phyloP scores from a whole-genome alignment of 2,329 filamentous ascomycete genomes.

The Dactylonectria estremocensis region DNA sequence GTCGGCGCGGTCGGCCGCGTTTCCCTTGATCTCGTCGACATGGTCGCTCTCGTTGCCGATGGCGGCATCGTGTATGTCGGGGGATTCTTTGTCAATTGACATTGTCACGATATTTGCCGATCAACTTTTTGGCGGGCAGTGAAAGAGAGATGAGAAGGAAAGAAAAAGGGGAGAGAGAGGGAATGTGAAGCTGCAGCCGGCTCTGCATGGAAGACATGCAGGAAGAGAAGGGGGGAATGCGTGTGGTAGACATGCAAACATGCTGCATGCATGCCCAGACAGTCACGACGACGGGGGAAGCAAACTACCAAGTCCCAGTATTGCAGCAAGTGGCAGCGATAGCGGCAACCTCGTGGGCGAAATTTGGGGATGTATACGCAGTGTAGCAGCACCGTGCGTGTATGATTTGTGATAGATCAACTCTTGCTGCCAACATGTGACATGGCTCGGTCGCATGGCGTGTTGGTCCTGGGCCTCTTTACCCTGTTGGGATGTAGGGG shows the following conservation, averaged over 20 bases:
- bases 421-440: neutral
- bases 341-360: constrained; percentile 6
- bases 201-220: constrained; percentile 33
- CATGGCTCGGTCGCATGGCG: neutral
- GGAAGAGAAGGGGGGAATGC: constrained; percentile 11
- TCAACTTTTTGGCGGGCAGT: neutral
- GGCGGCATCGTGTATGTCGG: constrained; percentile 14
- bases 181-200: constrained; percentile 16
- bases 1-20: constrained; percentile 39
- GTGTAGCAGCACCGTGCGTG: too few relatives aligned
- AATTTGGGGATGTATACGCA: too few relatives aligned
- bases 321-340: constrained; percentile 3
- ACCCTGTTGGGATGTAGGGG: too few relatives aligned
- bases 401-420: too few relatives aligned
- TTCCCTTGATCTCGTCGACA: constrained; percentile 43
- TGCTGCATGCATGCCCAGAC: constrained; percentile 13
- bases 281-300: neutral
- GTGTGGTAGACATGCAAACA: constrained; percentile 4
- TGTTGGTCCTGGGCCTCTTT: constrained; percentile 11
- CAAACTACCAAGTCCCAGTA: constrained; percentile 7
- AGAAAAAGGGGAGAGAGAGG: constrained; percentile 5
- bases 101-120: constrained; percentile 19
- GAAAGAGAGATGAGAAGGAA: constrained; percentile 10
- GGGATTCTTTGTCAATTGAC: constrained; percentile 34
- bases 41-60: constrained; percentile 20